Evolutionary conservation across 805 yeast species (phyloP), one percentile per base, ranked within the genome.

Genomic region (Candida nanaspora): DNA sequence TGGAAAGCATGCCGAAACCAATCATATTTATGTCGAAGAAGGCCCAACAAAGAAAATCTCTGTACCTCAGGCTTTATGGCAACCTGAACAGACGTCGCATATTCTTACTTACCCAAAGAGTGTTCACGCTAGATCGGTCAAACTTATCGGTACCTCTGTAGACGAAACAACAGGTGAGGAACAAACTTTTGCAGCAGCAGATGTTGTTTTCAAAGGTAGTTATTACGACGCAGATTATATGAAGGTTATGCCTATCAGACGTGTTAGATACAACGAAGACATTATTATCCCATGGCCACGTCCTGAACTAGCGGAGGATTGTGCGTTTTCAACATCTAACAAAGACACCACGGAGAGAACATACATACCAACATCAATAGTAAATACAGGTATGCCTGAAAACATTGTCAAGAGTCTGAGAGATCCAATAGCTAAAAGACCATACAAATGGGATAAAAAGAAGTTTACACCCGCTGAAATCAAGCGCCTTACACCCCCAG

Each of bases 271-370:
- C 49, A 80, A 82, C 51, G 76, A 74, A 33, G 73, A 78, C 39
- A 66, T 86, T 40, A 75, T 79, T 20, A 80, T 89, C 38, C 97
- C 97, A 40, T 91, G 95, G 95, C 96, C 96, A 30, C 73, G 76
- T 50, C 89, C 93, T 2, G 78, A 70, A 27, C 64, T 68, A 0
- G 49, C 53, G 3, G 75, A 74, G 46, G 87, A 80, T 48, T 80
- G 79, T 38, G 63, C 56, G 25, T 66, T 76, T 47, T 75, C 80
- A 3, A 85, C 95, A 1, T 57, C 62, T 6, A 71, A 74, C 23
- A 75, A 68, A 9, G 61, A 66, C 2, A 87, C 76, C 2, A 74
- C 79, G 46, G 85, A 78, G 51, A 82, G 87, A 58, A 79, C 96
- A 4, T 84, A 70, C 60, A 82, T 77, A 61, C 81, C 84, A 18